phyloP scores from a whole-genome alignment of 768 basidiomycete species.

The Suillus discolor region DNA sequence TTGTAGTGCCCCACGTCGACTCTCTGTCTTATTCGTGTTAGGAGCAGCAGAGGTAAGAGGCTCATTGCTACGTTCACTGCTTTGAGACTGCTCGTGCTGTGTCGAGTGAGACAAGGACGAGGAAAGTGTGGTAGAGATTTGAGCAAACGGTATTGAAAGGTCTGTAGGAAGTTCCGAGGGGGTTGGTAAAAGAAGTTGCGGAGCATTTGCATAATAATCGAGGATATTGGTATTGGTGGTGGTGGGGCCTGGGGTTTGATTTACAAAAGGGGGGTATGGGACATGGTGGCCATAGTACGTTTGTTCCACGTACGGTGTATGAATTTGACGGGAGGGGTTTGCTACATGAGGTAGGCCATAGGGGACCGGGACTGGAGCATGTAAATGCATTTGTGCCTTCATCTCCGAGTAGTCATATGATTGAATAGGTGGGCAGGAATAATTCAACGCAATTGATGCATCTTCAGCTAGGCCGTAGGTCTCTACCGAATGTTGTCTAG shows the following conservation, averaged over 20 bases:
- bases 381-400: conserved; percentile 20
- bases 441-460: conserved; percentile 11
- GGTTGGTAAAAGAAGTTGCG: conserved; percentile 57
- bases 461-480: not conserved
- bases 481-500: not conserved
- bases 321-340: conserved; percentile 10
- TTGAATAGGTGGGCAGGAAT: conserved; percentile 19
- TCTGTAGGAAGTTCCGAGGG: conserved; percentile 64
- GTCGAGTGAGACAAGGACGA: not conserved
- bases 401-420: conserved; percentile 11
- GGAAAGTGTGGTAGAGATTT: conserved; percentile 10
- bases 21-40: conserved; percentile 40
- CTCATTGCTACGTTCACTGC: not conserved
- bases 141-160: conserved; percentile 20
- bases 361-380: conserved; percentile 30
- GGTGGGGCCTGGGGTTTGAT: conserved; percentile 6
- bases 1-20: conserved; percentile 57
- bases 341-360: conserved; percentile 16
- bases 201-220: conserved; percentile 24
- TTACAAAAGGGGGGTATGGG: conserved; percentile 14
- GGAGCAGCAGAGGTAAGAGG: not conserved
- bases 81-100: not conserved
- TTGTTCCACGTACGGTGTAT: conserved; percentile 11
- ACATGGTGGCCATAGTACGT: conserved; percentile 15
- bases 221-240: conserved; percentile 12